Percentiles rank a stretch among this genome's conserved stretches.
Conservation (phyloP, 345 rosid genomes). For the Noccaea caerulescens region DNA sequence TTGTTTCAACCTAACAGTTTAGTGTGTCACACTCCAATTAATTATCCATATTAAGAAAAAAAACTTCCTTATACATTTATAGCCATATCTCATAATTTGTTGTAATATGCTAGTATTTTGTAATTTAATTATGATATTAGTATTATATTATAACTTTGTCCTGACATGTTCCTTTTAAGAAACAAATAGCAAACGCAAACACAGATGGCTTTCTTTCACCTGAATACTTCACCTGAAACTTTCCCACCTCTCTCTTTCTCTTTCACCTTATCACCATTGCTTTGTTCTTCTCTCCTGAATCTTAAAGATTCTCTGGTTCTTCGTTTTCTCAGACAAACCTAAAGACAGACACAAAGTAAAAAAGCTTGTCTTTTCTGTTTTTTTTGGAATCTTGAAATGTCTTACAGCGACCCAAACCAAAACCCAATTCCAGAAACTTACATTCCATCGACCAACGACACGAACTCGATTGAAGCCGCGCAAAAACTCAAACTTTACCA, state of each 20-base stretch:
- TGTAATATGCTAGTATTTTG: background rate
- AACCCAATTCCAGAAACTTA: slow-evolving; percentile 38
- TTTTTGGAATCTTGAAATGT: slow-evolving; percentile 39
- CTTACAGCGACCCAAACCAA: slow-evolving; percentile 45
- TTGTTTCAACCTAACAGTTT: slow-evolving; percentile 10
- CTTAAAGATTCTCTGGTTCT: slow-evolving; percentile 25
- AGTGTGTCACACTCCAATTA: slow-evolving; percentile 5
- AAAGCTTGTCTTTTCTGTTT: background rate
- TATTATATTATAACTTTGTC: slow-evolving; percentile 1
- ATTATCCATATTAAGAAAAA: background rate
- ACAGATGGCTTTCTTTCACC: slow-evolving; percentile 30
- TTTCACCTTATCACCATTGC: slow-evolving; percentile 28
- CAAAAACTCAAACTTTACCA: slow-evolving; percentile 58
- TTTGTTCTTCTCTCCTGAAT: slow-evolving; percentile 6
- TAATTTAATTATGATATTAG: background rate
- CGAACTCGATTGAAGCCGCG: slow-evolving; percentile 43
- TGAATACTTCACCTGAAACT: slow-evolving; percentile 39
- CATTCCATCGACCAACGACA: slow-evolving; percentile 38
- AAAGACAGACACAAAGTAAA: background rate
- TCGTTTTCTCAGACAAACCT: background rate
- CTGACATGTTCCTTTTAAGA: slow-evolving; percentile 11
- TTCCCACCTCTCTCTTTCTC: slow-evolving; percentile 7
- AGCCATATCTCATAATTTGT: slow-evolving; percentile 1
- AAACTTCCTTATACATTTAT: background rate
- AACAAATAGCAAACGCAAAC: slow-evolving; percentile 5